Percentiles rank a stretch among this genome's conserved stretches.
Conservation (phyloP, 2,329 filamentous ascomycete genomes). For the Emergomyces pasteurianus region DNA sequence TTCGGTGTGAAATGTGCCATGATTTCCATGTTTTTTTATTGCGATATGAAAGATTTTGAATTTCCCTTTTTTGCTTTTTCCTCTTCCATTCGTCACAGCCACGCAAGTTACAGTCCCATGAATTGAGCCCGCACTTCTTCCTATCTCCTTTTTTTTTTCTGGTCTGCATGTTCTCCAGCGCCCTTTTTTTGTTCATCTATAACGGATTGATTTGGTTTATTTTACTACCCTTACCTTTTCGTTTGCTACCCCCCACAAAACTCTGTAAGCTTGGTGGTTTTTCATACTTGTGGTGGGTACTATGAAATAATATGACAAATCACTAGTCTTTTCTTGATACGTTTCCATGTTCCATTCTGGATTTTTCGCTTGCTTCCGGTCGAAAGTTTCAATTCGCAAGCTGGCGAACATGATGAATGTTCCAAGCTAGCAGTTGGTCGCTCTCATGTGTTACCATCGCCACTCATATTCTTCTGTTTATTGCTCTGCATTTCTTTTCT, state of each 20-base stretch:
- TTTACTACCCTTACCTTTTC: neutral
- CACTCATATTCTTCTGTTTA: no score
- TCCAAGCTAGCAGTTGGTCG: no score
- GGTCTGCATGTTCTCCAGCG: neutral
- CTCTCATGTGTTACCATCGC: no score
- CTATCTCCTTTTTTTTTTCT: neutral
- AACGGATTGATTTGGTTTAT: neutral
- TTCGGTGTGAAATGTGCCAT: neutral
- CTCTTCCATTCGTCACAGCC: neutral
- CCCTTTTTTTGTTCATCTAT: neutral
- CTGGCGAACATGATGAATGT: no score
- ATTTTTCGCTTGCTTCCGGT: neutral
- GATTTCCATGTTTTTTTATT: neutral
- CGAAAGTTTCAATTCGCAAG: no score
- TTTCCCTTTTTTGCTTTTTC: neutral
- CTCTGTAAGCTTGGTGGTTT: neutral
- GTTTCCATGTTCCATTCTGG: neutral
- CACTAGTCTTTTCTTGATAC: neutral
- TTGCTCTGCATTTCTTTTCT: no score
- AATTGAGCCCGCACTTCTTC: neutral
- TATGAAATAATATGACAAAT: neutral
- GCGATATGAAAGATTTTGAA: neutral
- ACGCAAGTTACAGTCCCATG: neutral
- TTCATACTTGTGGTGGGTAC: neutral
- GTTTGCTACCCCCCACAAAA: neutral